Base-by-base conservation (phyloP, 2,329 filamentous ascomycete genomes). In the Clarireedia sp. region DNA sequence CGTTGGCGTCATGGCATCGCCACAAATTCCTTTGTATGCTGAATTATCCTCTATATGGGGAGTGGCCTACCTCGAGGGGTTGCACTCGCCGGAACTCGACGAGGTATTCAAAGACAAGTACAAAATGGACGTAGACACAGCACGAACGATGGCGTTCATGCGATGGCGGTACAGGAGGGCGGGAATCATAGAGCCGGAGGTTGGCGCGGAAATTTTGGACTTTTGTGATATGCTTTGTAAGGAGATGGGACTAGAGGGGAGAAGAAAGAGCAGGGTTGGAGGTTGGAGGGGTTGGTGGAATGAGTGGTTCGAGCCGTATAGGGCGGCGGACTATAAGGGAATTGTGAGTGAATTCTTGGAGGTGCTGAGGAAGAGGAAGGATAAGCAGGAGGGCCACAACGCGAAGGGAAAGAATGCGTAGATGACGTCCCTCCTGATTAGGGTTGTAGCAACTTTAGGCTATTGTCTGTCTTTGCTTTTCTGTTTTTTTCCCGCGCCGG, bases 1-100 rank as follows among this genome's bases (percentile, higher is more conserved):
- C 53, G 66, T 64, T 1, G 70, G 70, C 16, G 38, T 55, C 5
- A 16, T 55, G 3, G 52, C 52, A 36, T 50, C 46, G 2, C 46
- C 52, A 10, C 52, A 55, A 19, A 55, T 55, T 12, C 56, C 54
- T 4, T 48, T 38, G 16, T 58, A 58, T 23, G 53, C 54, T 23
- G 54, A 58, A 17, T 36, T 58, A 6, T 56, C 56, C 2, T 43
- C 53, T 5, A 44, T 58, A 2, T 56, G 56, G 56, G 44, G 43
- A 6, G 44, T 58, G 2, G 47, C 56, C 5, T 56, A 58, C 50
- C 56, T 56, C 3, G 56, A 58, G 16, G 46, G 45, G 4, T 36
- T 58, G 24, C 56, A 55, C 17, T 52, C 55, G 6, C n/a, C 26
- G 6, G 46, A 55, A 6, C 17, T 48, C 2, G n/a, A 49, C 5